Conservation (phyloP, 75 land plant species). For the Azolla pinnata region DNA sequence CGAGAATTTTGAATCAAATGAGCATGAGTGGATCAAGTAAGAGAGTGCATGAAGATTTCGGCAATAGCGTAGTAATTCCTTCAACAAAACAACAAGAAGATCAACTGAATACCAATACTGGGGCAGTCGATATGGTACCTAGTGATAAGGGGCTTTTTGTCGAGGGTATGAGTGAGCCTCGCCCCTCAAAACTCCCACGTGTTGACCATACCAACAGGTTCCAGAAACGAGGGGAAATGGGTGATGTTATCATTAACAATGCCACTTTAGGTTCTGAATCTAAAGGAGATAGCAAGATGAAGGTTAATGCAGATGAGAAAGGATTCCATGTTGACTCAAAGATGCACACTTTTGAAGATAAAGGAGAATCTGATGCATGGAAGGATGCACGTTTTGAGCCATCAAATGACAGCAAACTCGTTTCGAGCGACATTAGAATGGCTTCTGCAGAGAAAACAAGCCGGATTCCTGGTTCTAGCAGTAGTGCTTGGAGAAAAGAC, state of each 20-base stretch:
- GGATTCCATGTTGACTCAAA: not conserved
- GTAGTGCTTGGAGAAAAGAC: not conserved
- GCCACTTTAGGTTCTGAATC: not conserved
- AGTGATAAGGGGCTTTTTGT: not conserved
- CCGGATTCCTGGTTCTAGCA: not conserved
- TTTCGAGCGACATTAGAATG: not conserved
- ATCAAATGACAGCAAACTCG: too few species aligned
- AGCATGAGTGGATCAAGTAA: not conserved
- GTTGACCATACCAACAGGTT: not conserved
- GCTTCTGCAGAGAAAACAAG: not conserved
- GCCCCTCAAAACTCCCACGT: not conserved
- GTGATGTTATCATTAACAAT: not conserved
- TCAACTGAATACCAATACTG: not conserved
- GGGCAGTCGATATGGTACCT: not conserved
- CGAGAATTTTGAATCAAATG: too few species aligned
- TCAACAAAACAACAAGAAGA: not conserved
- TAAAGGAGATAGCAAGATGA: not conserved
- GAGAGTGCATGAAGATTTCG: not conserved
- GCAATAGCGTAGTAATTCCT: not conserved
- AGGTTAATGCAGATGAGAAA: not conserved
- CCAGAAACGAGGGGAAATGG: not conserved
- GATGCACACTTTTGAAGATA: not conserved
- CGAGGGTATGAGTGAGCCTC: not conserved
- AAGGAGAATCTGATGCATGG: not conserved
- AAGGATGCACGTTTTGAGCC: too few species aligned